Evolutionary conservation across 176 grass and related monocot genomes (phyloP).

Genomic region (Eremochloa ophiuroides): DNA sequence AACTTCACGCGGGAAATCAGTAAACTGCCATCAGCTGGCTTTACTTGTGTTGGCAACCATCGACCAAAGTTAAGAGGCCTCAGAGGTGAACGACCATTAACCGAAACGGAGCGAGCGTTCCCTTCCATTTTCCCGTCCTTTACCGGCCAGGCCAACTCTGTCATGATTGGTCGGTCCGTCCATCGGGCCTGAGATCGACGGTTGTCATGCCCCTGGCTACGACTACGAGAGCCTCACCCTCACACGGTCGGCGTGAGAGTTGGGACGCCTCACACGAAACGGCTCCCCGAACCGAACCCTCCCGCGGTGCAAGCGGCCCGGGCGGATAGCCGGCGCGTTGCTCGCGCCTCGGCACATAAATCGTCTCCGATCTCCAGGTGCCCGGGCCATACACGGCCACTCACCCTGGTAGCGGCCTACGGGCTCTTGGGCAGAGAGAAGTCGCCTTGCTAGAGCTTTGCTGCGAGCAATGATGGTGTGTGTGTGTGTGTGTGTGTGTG

Average conservation of each 20-base stretch:
- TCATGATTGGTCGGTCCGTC: background rate
- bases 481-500: no score
- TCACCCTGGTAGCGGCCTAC: background rate
- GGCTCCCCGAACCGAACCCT: conserved; percentile 41
- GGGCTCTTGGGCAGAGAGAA: background rate
- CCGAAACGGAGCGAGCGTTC: no score
- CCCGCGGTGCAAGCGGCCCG: conserved; percentile 11
- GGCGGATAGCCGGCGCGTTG: conserved; percentile 37
- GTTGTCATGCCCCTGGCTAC: background rate
- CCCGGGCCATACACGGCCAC: background rate
- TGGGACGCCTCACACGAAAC: conserved; percentile 55
- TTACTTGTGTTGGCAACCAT: background rate
- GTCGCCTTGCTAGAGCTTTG: background rate
- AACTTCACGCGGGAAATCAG: background rate
- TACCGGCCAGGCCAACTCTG: background rate
- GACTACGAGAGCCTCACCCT: no score
- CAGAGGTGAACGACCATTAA: no score
- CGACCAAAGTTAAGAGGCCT: background rate
- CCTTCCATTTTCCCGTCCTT: background rate
- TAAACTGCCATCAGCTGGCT: background rate
- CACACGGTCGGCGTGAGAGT: conserved; percentile 39
- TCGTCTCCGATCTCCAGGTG: background rate
- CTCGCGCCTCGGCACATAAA: conserved; percentile 32
- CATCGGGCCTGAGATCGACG: background rate
- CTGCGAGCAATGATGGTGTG: conserved; percentile 30